A percentile compares a stretch with the other conserved stretches of the same genome.
phyloP scores from a whole-genome alignment of 2,329 filamentous ascomycete species.

The Colletotrichum magnum region DNA sequence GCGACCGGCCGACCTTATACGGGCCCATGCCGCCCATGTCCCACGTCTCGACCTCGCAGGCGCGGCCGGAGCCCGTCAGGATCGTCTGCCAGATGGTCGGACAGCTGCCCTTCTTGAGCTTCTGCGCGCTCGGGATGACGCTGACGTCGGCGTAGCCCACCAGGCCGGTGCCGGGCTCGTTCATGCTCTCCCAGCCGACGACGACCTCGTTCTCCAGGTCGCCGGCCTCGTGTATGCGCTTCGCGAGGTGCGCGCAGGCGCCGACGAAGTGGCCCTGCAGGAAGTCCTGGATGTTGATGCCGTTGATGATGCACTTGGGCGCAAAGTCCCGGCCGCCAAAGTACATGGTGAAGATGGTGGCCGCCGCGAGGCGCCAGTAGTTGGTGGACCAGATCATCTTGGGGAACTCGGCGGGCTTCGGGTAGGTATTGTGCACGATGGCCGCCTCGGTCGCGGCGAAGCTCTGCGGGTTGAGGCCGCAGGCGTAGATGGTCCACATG shows the following conservation, averaged over 20 bases:
- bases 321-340: constrained; percentile 93
- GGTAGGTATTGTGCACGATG: constrained; percentile 94
- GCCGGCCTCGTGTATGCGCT: constrained; percentile 88
- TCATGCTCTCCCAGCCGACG: constrained; percentile 96
- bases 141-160: constrained; percentile 87
- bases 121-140: constrained; percentile 86
- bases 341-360: constrained; percentile 95
- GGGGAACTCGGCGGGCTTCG: constrained; percentile 86
- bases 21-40: constrained; percentile 95
- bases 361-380: constrained; percentile 87
- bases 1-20: constrained; percentile 85
- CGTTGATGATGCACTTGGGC: constrained; percentile 95
- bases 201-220: constrained; percentile 89
- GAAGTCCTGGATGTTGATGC: constrained; percentile 96
- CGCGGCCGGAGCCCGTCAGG: constrained; percentile 88
- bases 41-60: constrained; percentile 92
- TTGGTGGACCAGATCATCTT: constrained; percentile 99
- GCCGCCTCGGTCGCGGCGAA: constrained; percentile 92
- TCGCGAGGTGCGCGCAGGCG: constrained; percentile 85
- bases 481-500: constrained; percentile 97
- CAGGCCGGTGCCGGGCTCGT: constrained; percentile 93
- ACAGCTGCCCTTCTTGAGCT: constrained; percentile 91
- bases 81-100: constrained; percentile 97
- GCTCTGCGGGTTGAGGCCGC: constrained; percentile 87
- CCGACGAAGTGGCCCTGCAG: constrained; percentile 87